Evolutionary conservation across 345 rosid species (phyloP).

Genomic region (Luvunga scandens): DNA sequence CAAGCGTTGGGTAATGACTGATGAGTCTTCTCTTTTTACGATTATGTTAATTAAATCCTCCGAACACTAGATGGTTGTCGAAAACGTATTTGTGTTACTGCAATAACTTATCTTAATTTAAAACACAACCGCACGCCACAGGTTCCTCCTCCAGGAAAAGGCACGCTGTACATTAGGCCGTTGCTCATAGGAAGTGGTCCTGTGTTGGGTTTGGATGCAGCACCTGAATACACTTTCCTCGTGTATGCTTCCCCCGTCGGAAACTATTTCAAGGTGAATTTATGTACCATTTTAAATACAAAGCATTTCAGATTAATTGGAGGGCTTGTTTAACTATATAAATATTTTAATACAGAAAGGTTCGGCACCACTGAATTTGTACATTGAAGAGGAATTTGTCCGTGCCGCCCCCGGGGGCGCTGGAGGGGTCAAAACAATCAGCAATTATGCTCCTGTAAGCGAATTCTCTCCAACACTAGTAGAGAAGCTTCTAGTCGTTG

Average conservation of each 20-base stretch:
- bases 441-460: slow-evolving; percentile 75
- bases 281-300: background rate
- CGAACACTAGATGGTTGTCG: too few species aligned
- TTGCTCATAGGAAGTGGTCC: slow-evolving; percentile 80
- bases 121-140: slow-evolving; percentile 1
- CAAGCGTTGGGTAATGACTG: slow-evolving; percentile 70
- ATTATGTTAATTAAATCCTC: background rate
- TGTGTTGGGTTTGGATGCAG: slow-evolving; percentile 63
- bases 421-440: slow-evolving; percentile 62
- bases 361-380: slow-evolving; percentile 50
- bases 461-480: background rate
- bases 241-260: slow-evolving; percentile 76
- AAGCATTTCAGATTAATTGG: background rate
- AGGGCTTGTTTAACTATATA: slow-evolving; percentile 4
- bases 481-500: background rate
- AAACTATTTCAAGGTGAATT: slow-evolving; percentile 72
- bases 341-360: slow-evolving; percentile 43
- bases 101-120: background rate
- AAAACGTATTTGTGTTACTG: too few species aligned
- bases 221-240: slow-evolving; percentile 73
- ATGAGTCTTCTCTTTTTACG: background rate
- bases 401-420: slow-evolving; percentile 67
- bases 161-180: slow-evolving; percentile 75
- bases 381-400: slow-evolving; percentile 53
- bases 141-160: slow-evolving; percentile 90